Evolutionary conservation across 805 yeast species (phyloP), one percentile per base, ranked within the genome.

Genomic region (Schizosaccharomyces osmophilus): DNA sequence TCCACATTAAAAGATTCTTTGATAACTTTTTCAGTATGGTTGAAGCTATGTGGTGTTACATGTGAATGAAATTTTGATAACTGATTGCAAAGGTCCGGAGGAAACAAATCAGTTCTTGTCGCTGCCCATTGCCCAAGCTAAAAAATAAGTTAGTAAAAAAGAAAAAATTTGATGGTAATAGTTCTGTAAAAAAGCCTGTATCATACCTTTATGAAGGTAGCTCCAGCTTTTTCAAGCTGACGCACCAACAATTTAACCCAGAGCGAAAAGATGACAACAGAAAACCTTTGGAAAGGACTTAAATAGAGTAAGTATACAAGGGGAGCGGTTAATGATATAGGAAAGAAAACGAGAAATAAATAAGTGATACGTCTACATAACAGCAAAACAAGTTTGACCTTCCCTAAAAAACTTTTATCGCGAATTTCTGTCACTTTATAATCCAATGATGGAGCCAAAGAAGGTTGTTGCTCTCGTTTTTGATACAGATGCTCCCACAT

Each of bases 111-210:
- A 0, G 95, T 86, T 71, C 99, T 79, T 11, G 95, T 85, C 2
- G 97, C 97, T 0, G 98, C 98, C 99, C 99, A 93, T 73, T 93
- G 99, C 3, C 97, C 98, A 62, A 93, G 77, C 71, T 87, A 36
- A 36, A 13, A 36, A 11, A 36, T 36, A 36, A 13, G 13, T 36
- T 36, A 36, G 51, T 24, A 45, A 45, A 9, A n/a, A 85, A 5
- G 55, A 19, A 41, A 36, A 58, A 32, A 31, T 39, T 8, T 24
- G 22, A 41, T 11, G 60, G 19, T 22, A 19, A 19, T 13, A 48
- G 32, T 51, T 32, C 64, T 32, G 55, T 61, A 63, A 29, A 63
- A 63, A n/a, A 59, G 62, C n/a, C 41, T 24, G 43, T 62, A 63
- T 59, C 62, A 31, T 63, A 67, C 69, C 67, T 45, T 75, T 62